Base-by-base conservation (phyloP, 1,284 basidiomycete species). In the Leccinum fallax region DNA sequence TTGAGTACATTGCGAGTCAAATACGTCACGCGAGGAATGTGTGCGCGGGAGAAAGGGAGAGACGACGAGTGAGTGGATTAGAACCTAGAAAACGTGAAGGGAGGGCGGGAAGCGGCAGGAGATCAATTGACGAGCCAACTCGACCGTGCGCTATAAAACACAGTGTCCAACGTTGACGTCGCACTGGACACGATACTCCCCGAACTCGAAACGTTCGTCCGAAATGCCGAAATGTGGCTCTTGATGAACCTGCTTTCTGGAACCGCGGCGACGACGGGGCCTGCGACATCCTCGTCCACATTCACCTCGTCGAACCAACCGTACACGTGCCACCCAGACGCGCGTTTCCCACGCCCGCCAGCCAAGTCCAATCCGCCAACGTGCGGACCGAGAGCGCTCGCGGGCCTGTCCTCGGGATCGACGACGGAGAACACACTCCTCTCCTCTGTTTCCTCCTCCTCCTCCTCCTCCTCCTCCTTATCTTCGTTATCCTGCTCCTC, bases 291-390 rank as follows among this genome's bases (percentile, higher is more conserved):
- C 1, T 32, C 15, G 2, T 43, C 40, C n/a, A 65, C 1, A 13
- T 7, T 36, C 19, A 72, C 70, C 2, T 71, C 57, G 6, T 73
- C 72, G 15, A 76, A 74, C 72, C 72, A 76, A 51, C 71, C 72
- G 34, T 69, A 76, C 10, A 66, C 64, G 26, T 74, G 67, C 72
- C 75, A 76, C 7, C 75, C 72, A 16, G 72, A 74, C 5, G 69
- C 72, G 21, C 72, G 72, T 56, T 76, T 76, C 10, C 72, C 72
- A 19, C 70, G 54, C 2, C 72, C 72, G 10, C 74, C 64, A 1
- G 59, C 71, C 7, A 76, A 55, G 60, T 76, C 74, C 21, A 74
- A 58, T 11, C 75, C 75, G 3, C 72, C 75, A 1, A 57, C 63
- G 30, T 73, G 63, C 4, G 71, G 74, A 2, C 74, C 68, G 24